Evolutionary conservation across 306 rosid species (phyloP).

Genomic region (Rosa multiflora): DNA sequence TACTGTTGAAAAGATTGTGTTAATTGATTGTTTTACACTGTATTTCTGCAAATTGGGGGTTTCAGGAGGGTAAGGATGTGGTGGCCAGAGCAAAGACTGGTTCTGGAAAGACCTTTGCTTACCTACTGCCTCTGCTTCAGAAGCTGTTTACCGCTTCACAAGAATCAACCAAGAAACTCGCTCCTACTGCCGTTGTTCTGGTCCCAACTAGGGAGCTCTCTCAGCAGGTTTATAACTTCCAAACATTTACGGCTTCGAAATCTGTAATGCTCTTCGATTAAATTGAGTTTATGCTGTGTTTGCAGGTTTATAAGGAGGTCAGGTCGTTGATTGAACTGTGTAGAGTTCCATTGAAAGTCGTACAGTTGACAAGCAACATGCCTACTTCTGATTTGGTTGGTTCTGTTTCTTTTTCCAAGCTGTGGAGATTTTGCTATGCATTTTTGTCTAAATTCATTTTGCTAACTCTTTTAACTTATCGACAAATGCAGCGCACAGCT

Average conservation of each 20-base stretch:
- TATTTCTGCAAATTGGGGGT: neutral
- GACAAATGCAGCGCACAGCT: slow-evolving; percentile 57
- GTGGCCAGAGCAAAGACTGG: slow-evolving; percentile 97
- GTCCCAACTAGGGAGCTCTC: slow-evolving; percentile 79
- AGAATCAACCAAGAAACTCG: slow-evolving; percentile 53
- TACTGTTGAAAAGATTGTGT: neutral
- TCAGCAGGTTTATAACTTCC: slow-evolving; percentile 59
- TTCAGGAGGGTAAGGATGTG: slow-evolving; percentile 90
- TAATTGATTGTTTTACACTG: neutral
- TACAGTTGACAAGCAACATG: slow-evolving; percentile 79
- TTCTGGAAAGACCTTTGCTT: slow-evolving; percentile 92
- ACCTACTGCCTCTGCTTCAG: slow-evolving; percentile 89
- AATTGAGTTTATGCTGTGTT: neutral
- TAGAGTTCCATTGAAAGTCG: slow-evolving; percentile 75
- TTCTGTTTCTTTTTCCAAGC: slow-evolving; percentile 20
- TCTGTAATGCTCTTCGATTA: neutral
- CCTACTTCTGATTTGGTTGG: slow-evolving; percentile 70
- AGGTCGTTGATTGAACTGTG: slow-evolving; percentile 66
- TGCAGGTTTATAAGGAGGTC: slow-evolving; percentile 67
- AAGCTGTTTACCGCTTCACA: slow-evolving; percentile 48
- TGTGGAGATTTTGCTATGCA: neutral
- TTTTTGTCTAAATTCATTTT: neutral
- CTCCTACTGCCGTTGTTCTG: slow-evolving; percentile 77
- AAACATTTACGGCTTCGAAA: neutral
- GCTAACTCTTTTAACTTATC: neutral